A percentile compares a stretch with the other conserved stretches of the same genome.
Conservation (phyloP, 306 rosid species). For the Trifolium pratense region DNA sequence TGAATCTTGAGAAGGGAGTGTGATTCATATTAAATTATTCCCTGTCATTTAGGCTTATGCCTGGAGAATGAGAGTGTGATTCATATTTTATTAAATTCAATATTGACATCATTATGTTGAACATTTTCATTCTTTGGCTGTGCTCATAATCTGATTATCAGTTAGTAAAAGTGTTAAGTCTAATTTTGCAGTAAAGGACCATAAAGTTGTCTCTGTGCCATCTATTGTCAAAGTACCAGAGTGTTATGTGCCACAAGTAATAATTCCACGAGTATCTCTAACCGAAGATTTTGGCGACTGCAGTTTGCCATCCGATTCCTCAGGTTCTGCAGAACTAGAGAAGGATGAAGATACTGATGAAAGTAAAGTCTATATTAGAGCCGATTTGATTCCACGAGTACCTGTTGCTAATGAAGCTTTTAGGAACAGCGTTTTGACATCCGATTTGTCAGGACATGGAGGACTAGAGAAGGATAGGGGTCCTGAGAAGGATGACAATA, state of each 20-base stretch:
- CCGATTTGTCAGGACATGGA: conserved; percentile 41
- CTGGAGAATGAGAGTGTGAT: conserved; percentile 3
- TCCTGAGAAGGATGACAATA: conserved; percentile 30
- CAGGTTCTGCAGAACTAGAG: conserved; percentile 47
- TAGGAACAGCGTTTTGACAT: conserved; percentile 38
- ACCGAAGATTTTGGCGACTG: conserved; percentile 50
- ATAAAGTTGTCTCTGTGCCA: conserved; percentile 48
- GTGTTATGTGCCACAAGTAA: conserved; percentile 49
- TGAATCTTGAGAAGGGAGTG: too few relatives aligned
- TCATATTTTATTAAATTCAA: conserved; percentile 26
- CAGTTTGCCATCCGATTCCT: conserved; percentile 45
- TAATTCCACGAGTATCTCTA: conserved; percentile 50
- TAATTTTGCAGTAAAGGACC: conserved; percentile 48
- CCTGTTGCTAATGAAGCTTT: conserved; percentile 54
- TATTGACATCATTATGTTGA: neutral
- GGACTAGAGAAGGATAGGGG: conserved; percentile 46
- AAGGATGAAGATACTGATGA: conserved; percentile 53
- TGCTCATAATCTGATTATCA: conserved; percentile 14
- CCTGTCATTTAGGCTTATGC: neutral
- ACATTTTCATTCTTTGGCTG: neutral
- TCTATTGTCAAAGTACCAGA: conserved; percentile 54
- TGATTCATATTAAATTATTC: too few relatives aligned
- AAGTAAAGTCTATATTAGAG: conserved; percentile 56
- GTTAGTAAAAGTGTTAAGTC: conserved; percentile 19
- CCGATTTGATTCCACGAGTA: conserved; percentile 59